Evolutionary conservation across 495 filamentous ascomycete species (phyloP).

Genomic region (Penicillium canariense): DNA sequence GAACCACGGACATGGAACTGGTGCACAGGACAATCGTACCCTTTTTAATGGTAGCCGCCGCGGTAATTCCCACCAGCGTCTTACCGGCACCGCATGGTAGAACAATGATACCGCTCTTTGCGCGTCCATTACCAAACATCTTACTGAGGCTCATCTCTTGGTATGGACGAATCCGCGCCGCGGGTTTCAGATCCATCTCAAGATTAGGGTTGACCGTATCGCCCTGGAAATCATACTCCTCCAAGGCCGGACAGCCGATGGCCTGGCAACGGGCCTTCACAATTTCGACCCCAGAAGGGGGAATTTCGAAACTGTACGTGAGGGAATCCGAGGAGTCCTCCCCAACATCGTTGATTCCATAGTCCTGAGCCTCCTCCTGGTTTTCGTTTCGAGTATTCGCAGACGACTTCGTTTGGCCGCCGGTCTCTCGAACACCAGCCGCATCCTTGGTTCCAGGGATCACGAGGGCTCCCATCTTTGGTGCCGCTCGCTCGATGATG

Average conservation of each 20-base stretch:
- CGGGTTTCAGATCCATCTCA: slow-evolving; percentile 80
- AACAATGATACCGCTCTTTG: slow-evolving; percentile 96
- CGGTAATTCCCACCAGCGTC: slow-evolving; percentile 94
- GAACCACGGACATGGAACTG: slow-evolving; percentile 94
- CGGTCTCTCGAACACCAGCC: slow-evolving; percentile 72
- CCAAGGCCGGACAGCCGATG: slow-evolving; percentile 81
- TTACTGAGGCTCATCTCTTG: slow-evolving; percentile 97
- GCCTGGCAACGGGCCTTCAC: slow-evolving; percentile 89
- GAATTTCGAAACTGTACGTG: slow-evolving; percentile 94
- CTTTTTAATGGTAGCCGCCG: slow-evolving; percentile 96
- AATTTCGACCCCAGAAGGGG: slow-evolving; percentile 68
- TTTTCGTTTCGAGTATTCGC: slow-evolving; percentile 27
- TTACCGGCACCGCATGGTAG: slow-evolving; percentile 96
- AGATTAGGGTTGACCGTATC: slow-evolving; percentile 85
- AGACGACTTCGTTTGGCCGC: slow-evolving; percentile 39
- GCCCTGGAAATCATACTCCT: slow-evolving; percentile 98
- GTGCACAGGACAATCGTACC: slow-evolving; percentile 93
- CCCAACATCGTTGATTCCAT: slow-evolving; percentile 69
- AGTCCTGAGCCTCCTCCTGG: slow-evolving; percentile 59
- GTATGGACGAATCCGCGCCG: slow-evolving; percentile 51
- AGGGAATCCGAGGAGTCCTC: slow-evolving; percentile 80
- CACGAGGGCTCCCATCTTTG: slow-evolving; percentile 83
- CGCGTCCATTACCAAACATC: slow-evolving; percentile 98
- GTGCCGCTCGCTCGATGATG: slow-evolving; percentile 75
- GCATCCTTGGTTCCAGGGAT: slow-evolving; percentile 95